Percentiles rank a stretch among this genome's conserved stretches.
Conservation (phyloP, 768 basidiomycete species). For the Calvatia gigantea region DNA sequence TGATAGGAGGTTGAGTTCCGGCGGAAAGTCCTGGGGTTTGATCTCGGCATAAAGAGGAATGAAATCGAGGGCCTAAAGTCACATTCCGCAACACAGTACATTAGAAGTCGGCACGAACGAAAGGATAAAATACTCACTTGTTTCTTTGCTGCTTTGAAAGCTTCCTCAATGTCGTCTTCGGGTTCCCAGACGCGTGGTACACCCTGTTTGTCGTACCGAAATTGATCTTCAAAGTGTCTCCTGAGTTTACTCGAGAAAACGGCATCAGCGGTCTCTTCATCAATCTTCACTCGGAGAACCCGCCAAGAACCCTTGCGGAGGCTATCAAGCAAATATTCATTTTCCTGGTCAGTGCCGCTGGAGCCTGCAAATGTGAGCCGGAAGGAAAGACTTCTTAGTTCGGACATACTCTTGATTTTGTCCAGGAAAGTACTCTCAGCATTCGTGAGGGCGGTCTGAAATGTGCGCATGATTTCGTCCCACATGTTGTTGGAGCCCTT, state of each 20-base stretch:
- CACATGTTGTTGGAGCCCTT: conserved; percentile 84
- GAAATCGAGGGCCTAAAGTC: conserved; percentile 72
- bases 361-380: conserved; percentile 56
- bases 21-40: conserved; percentile 57
- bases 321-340: conserved; percentile 58
- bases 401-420: conserved; percentile 87
- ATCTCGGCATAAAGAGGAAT: conserved; percentile 88
- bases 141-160: conserved; percentile 90
- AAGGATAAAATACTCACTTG: conserved; percentile 43
- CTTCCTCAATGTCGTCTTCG: conserved; percentile 92
- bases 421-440: conserved; percentile 75
- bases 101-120: neutral
- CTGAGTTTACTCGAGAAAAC: conserved; percentile 84
- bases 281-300: conserved; percentile 77
- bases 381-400: neutral
- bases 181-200: conserved; percentile 98
- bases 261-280: conserved; percentile 88
- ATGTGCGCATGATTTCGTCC: conserved; percentile 78
- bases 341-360: conserved; percentile 93
- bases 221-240: conserved; percentile 87
- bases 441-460: conserved; percentile 65
- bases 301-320: conserved; percentile 85
- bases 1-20: conserved; percentile 64
- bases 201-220: conserved; percentile 91
- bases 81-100: no score